Evolutionary conservation across 1,284 basidiomycete genomes (phyloP).

Genomic region (Laetiporus sulphureus): DNA sequence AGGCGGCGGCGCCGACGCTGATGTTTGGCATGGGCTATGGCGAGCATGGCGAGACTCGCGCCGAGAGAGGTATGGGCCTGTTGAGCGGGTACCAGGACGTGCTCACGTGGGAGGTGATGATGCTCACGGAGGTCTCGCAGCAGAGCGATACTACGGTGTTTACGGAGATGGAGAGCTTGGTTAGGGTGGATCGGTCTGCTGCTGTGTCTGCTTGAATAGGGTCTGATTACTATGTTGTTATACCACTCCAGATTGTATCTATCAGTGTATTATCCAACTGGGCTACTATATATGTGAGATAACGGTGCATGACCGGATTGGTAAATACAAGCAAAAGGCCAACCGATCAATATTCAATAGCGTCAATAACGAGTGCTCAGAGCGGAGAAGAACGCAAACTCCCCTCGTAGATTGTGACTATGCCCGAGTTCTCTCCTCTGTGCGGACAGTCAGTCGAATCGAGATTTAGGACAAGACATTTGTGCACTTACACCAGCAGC

Average conservation of each 20-base stretch:
- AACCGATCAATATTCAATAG: too few relatives aligned
- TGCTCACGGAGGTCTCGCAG: conserved; percentile 50
- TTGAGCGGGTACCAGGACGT: conserved; percentile 66
- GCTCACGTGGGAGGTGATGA: conserved; percentile 60
- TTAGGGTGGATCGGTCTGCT: conserved; percentile 41
- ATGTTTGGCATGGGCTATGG: conserved; percentile 74
- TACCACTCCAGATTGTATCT: conserved; percentile 17
- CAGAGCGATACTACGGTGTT: conserved; percentile 62
- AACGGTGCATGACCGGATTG: too few relatives aligned
- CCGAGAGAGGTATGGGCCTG: conserved; percentile 68
- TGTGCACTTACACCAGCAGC: conserved; percentile 50
- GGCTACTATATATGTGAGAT: too few relatives aligned
- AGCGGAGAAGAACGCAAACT: too few relatives aligned
- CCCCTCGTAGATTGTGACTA: conserved; percentile 16
- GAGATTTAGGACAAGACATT: too few relatives aligned
- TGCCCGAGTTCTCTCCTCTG: conserved; percentile 18
- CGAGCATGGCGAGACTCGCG: conserved; percentile 58
- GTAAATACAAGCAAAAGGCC: too few relatives aligned
- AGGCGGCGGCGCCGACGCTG: conserved; percentile 46
- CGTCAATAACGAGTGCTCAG: too few relatives aligned
- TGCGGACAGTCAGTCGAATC: too few relatives aligned
- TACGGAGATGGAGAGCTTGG: conserved; percentile 68
- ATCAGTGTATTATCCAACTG: too few relatives aligned
- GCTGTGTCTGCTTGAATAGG: conserved; percentile 15
- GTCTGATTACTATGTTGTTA: conserved; percentile 10